Conservation (phyloP, 495 filamentous ascomycete species). For the Hypoxylon crocopeplum region DNA sequence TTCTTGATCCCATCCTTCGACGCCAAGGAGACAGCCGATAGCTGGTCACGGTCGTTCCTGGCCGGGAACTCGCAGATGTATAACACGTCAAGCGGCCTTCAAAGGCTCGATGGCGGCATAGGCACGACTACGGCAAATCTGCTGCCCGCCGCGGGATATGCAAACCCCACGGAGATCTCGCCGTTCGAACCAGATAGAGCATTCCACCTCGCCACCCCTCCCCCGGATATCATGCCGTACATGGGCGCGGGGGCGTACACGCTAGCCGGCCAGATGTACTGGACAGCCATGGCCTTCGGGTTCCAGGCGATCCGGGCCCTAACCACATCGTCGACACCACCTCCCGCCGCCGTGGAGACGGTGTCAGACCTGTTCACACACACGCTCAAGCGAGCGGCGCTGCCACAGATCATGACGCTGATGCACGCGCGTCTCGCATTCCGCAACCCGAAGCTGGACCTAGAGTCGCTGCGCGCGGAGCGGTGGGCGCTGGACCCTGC, state of each 20-base stretch:
- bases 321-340: conserved; percentile 12
- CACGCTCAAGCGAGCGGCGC: conserved; percentile 7
- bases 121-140: not conserved
- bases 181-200: conserved; percentile 25
- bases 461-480: not conserved
- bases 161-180: not conserved
- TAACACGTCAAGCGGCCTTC: not conserved
- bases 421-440: conserved; percentile 30
- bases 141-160: not conserved
- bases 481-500: conserved; percentile 4
- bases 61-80: not conserved
- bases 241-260: conserved; percentile 20
- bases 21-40: not conserved
- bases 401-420: conserved; percentile 20
- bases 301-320: conserved; percentile 24
- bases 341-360: conserved; percentile 15
- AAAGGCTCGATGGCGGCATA: conserved; percentile 5
- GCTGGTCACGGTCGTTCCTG: conserved; percentile 12
- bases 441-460: not conserved
- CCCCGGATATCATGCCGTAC: conserved; percentile 25
- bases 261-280: conserved; percentile 27
- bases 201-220: conserved; percentile 19
- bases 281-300: conserved; percentile 23
- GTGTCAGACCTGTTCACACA: conserved; percentile 11
- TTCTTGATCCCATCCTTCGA: not conserved